A percentile compares a stretch with the other conserved stretches of the same genome.
phyloP scores from a whole-genome alignment of 169 alveolate species.

The Blepharisma undulans region DNA sequence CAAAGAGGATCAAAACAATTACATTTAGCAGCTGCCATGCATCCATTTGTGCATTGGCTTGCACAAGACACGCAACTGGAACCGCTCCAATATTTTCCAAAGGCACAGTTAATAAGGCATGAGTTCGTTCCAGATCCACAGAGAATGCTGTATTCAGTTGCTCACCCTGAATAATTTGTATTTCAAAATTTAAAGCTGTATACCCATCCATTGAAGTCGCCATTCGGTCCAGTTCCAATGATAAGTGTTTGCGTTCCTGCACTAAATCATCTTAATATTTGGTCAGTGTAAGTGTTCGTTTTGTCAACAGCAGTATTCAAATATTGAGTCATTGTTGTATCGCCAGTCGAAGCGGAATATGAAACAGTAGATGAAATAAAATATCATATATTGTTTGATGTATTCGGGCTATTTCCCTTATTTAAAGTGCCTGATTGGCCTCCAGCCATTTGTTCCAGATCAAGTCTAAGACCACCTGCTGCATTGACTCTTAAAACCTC shows the following conservation, averaged over 20 bases:
- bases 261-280: not conserved
- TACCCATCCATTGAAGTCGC: not conserved
- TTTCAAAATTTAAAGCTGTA: not conserved
- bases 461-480: not conserved
- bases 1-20: not conserved
- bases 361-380: not conserved
- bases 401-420: not conserved
- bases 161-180: not conserved
- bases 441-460: not conserved
- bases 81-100: not conserved
- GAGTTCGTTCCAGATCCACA: not conserved
- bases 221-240: not conserved
- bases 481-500: not conserved
- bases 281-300: not conserved
- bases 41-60: not conserved
- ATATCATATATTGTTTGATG: not conserved
- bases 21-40: not conserved
- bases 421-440: not conserved
- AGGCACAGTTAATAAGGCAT: not conserved
- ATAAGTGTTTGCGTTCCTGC: not conserved
- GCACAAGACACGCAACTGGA: not conserved
- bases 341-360: not conserved
- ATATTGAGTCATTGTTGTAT: not conserved
- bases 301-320: not conserved
- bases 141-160: not conserved